Conservation (phyloP, 768 basidiomycete genomes). For the Phylloporus sp. region DNA sequence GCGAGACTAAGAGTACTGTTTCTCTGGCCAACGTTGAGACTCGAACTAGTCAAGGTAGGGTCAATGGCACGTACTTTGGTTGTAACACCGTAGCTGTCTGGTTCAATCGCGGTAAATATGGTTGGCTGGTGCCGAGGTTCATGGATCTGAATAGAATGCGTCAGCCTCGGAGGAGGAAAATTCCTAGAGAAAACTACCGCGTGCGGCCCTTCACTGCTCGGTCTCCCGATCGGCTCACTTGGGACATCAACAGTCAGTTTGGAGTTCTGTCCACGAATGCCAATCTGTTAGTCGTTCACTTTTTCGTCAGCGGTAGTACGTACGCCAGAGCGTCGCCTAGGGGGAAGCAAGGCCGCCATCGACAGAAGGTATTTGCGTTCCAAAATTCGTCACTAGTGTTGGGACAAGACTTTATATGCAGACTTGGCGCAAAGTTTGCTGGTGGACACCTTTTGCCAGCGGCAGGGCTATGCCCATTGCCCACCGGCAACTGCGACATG, state of each 20-base stretch:
- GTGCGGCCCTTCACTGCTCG: neutral
- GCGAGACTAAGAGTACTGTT: neutral
- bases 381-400: neutral
- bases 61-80: constrained; percentile 7
- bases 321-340: constrained; percentile 9
- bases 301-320: neutral
- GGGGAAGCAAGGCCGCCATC: neutral
- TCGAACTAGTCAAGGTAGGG: neutral
- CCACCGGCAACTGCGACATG: neutral
- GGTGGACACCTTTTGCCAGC: constrained; percentile 2
- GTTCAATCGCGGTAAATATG: constrained; percentile 7
- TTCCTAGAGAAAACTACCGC: constrained; percentile 3
- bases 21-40: neutral
- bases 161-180: neutral
- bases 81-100: neutral
- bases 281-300: constrained; percentile 1
- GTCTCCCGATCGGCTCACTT: neutral
- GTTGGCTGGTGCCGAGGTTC: constrained; percentile 7
- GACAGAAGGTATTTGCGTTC: neutral
- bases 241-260: neutral
- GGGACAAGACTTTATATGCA: constrained; percentile 12
- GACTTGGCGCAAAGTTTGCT: neutral
- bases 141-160: neutral
- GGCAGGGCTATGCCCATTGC: constrained; percentile 1
- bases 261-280: constrained; percentile 5